Conservation (phyloP, 257 asterid genomes). For the Solanum sparsipilum region DNA sequence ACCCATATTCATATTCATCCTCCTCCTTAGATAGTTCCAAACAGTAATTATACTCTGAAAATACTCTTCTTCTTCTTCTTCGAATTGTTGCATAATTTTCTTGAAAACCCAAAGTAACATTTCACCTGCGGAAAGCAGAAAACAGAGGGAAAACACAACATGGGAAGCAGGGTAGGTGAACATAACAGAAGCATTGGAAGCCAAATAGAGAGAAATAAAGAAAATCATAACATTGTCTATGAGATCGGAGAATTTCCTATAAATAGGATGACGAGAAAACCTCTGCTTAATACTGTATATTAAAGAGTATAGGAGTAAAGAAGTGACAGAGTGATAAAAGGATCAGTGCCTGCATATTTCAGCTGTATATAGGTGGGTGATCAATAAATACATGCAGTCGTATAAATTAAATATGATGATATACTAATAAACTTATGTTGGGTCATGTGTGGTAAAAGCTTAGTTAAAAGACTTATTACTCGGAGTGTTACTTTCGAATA, state of each 20-base stretch:
- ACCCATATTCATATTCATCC: background rate
- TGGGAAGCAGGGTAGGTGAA: background rate
- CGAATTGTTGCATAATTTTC: too few relatives aligned
- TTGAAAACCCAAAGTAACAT: too few relatives aligned
- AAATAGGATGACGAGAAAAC: background rate
- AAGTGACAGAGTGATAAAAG: background rate
- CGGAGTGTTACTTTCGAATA: too few relatives aligned
- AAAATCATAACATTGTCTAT: background rate
- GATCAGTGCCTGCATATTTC: constrained; percentile 1
- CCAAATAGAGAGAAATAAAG: background rate
- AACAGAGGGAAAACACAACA: background rate
- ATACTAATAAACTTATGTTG: too few relatives aligned
- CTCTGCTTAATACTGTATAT: background rate
- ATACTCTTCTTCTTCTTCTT: too few relatives aligned
- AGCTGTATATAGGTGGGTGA: background rate
- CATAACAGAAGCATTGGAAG: background rate
- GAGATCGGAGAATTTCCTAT: background rate
- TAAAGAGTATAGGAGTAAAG: background rate
- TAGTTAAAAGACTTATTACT: too few relatives aligned
- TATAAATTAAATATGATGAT: too few relatives aligned
- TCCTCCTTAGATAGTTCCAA: background rate
- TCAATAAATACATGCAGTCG: too few relatives aligned
- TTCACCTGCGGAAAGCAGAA: background rate
- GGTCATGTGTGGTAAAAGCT: too few relatives aligned
- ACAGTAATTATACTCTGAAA: too few relatives aligned